These are phyloP conservation scores for Metschnikowia borealis DNA, from an alignment of 805 yeast genomes.

Conservation along the genomic window DNA sequence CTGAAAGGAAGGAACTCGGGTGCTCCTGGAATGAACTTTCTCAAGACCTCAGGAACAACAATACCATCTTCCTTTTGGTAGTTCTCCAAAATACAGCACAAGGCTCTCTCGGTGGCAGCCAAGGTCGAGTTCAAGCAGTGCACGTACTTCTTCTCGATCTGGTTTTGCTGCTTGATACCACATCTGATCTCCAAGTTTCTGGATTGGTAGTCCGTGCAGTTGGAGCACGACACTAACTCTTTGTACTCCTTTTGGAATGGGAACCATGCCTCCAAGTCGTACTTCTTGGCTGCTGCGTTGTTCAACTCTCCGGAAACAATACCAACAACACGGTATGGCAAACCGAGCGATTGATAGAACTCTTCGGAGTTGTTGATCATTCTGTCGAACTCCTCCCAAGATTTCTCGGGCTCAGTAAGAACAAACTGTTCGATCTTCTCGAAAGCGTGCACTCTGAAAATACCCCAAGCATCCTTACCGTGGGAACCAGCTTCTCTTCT, in stretches of 20 bases:
- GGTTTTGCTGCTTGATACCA: slow-evolving; percentile 93
- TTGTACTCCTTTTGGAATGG: slow-evolving; percentile 98
- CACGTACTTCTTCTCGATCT: slow-evolving; percentile 94
- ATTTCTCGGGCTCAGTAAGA: slow-evolving; percentile 94
- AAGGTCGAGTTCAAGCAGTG: slow-evolving; percentile 97
- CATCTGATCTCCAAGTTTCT: slow-evolving; percentile 98
- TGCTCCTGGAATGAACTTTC: slow-evolving; percentile 96
- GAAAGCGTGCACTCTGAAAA: slow-evolving; percentile 97
- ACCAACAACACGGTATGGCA: slow-evolving; percentile 96
- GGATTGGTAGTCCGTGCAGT: slow-evolving; percentile 99
- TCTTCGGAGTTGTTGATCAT: slow-evolving; percentile 91
- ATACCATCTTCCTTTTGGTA: slow-evolving; percentile 97
- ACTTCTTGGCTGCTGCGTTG: slow-evolving; percentile 98
- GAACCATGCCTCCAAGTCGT: slow-evolving; percentile 99
- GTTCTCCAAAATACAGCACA: slow-evolving; percentile 95
- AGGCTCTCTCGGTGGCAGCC: slow-evolving; percentile 96
- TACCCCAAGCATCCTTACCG: slow-evolving; percentile 99
- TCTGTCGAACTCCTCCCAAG: slow-evolving; percentile 95
- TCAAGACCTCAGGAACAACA: slow-evolving; percentile 88
- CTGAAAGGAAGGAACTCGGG: slow-evolving; percentile 92
- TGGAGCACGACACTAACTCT: slow-evolving; percentile 96
- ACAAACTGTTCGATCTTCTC: slow-evolving; percentile 98
- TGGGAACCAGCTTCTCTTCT: slow-evolving; percentile 99
- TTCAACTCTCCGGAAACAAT: slow-evolving; percentile 98
- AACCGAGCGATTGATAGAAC: slow-evolving; percentile 83